phyloP scores from a whole-genome alignment of 768 basidiomycete genomes.

The Leccinum arenicola region DNA sequence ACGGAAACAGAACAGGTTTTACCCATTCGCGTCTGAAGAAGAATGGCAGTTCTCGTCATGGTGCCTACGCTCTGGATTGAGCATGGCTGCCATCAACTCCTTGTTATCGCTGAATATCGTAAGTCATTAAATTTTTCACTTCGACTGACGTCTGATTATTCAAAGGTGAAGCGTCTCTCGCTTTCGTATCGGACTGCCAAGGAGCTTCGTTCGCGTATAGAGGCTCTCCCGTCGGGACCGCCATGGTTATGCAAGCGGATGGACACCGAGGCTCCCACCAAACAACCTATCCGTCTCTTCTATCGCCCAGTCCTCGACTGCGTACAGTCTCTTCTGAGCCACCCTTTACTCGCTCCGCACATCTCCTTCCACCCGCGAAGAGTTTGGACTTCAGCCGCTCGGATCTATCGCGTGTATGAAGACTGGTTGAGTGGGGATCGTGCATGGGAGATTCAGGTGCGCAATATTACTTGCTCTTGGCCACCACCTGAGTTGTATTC shows the following conservation, averaged over 20 bases:
- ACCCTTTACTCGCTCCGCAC: slow-evolving; percentile 24
- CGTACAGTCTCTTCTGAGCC: slow-evolving; percentile 23
- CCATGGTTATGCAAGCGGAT: neutral
- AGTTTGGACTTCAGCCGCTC: slow-evolving; percentile 12
- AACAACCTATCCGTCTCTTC: slow-evolving; percentile 23
- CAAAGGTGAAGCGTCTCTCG: neutral
- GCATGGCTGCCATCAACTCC: neutral
- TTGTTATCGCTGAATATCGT: neutral
- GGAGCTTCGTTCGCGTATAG: neutral
- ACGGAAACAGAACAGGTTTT: neutral
- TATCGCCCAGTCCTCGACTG: slow-evolving; percentile 31
- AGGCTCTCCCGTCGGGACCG: neutral
- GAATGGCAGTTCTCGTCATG: neutral
- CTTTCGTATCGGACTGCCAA: neutral
- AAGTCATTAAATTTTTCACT: neutral
- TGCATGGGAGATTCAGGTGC: slow-evolving; percentile 28
- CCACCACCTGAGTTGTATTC: neutral
- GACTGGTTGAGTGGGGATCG: slow-evolving; percentile 7
- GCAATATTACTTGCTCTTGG: neutral
- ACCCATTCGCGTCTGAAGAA: neutral
- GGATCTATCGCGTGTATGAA: slow-evolving; percentile 11
- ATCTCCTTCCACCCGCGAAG: slow-evolving; percentile 21
- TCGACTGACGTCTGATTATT: neutral
- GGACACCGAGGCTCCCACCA: slow-evolving; percentile 16
- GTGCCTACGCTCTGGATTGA: neutral